Conservation (phyloP, 169 alveolate genomes). For the Cryptosporidium andersoni region DNA sequence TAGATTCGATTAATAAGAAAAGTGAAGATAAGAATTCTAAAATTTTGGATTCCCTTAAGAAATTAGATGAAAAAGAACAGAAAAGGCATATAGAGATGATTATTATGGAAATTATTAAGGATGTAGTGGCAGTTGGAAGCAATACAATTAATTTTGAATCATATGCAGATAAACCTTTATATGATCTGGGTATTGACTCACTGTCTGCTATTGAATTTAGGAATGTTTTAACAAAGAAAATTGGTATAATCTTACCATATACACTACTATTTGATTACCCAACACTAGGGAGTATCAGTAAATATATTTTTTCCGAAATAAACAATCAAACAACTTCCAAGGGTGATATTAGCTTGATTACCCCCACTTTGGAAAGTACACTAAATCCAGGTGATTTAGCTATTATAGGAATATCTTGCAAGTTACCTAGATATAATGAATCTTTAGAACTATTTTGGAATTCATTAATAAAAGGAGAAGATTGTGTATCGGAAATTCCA, state of each 20-base stretch:
- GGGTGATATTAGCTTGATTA: neutral
- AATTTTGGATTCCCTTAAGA: neutral
- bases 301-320: constrained; percentile 5
- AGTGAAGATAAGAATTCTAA: neutral
- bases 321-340: neutral
- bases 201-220: constrained; percentile 78
- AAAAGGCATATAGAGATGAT: constrained; percentile 21
- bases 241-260: constrained; percentile 73
- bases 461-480: constrained; percentile 17
- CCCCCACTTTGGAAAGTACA: neutral
- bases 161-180: constrained; percentile 66
- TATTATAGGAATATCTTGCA: constrained; percentile 74
- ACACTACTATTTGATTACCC: constrained; percentile 75
- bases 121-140: constrained; percentile 6
- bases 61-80: neutral
- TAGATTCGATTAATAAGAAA: constrained; percentile 7
- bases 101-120: constrained; percentile 26
- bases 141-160: neutral
- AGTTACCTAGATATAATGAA: constrained; percentile 72
- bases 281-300: constrained; percentile 43
- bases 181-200: constrained; percentile 75
- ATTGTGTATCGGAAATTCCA: constrained; percentile 59
- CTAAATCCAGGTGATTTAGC: constrained; percentile 54
- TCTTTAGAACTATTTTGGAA: constrained; percentile 65
- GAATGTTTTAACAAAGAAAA: constrained; percentile 68